phyloP scores from a whole-genome alignment of 1,284 basidiomycete genomes.

The Quambalaria eucalypti region DNA sequence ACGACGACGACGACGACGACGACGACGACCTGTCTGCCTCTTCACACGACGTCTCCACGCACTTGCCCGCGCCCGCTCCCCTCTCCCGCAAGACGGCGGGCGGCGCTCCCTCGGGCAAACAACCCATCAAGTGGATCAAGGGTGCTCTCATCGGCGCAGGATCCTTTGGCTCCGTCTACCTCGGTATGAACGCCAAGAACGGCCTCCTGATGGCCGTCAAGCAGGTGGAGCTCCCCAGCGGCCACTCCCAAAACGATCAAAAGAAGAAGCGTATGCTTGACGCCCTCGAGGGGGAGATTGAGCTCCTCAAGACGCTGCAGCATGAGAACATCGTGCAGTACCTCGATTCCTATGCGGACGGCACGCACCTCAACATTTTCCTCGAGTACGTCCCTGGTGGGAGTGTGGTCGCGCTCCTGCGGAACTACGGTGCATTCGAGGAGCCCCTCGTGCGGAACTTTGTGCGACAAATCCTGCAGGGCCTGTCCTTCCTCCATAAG shows the following conservation, averaged over 20 bases:
- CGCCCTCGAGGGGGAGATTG: conserved; percentile 91
- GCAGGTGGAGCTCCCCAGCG: conserved; percentile 88
- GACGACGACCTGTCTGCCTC: too few species aligned
- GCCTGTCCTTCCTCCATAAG: conserved; percentile 84
- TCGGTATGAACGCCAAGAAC: conserved; percentile 90
- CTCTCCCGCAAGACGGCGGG: conserved; percentile 1
- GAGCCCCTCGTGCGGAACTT: conserved; percentile 89
- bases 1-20: conserved; percentile 31
- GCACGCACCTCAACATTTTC: conserved; percentile 81
- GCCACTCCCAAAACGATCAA: conserved; percentile 78
- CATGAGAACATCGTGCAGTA: conserved; percentile 98
- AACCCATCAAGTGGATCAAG: conserved; percentile 92
- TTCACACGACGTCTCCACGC: too few species aligned
- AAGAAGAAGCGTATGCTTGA: conserved; percentile 89
- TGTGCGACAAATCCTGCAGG: conserved; percentile 83
- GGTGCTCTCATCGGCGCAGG: conserved; percentile 95
- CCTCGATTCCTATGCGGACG: conserved; percentile 51
- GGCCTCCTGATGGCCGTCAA: conserved; percentile 98
- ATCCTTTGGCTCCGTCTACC: conserved; percentile 52
- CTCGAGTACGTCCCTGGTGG: conserved; percentile 71
- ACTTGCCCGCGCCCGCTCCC: conserved; percentile 3
- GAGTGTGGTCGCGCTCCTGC: conserved; percentile 81
- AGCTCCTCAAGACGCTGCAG: conserved; percentile 83
- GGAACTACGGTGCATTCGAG: conserved; percentile 93
- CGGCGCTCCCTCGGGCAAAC: conserved; percentile 20